phyloP scores from a whole-genome alignment of 1,139 yeast species.

The Saccharomyces hybrid region DNA sequence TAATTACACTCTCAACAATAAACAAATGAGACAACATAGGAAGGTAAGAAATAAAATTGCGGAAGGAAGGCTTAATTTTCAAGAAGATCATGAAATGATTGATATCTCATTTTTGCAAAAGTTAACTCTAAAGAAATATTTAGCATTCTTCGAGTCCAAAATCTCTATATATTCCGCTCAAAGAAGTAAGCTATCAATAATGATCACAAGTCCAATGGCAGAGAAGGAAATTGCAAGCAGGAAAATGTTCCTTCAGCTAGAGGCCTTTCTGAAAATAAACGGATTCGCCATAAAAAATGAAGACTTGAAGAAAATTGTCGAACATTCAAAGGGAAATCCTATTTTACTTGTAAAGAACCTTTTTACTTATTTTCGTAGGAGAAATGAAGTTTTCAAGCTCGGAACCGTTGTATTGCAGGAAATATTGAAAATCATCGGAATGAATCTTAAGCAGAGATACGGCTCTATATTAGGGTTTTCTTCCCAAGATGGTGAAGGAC shows the following conservation, averaged over 20 bases:
- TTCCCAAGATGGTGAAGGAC: neutral
- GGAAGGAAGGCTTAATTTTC: conserved; percentile 37
- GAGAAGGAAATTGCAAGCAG: conserved; percentile 32
- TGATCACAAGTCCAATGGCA: conserved; percentile 35
- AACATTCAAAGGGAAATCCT: conserved; percentile 34
- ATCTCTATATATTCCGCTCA: conserved; percentile 36
- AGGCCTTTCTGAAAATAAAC: conserved; percentile 37
- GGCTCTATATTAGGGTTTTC: neutral
- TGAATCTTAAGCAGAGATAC: conserved; percentile 4
- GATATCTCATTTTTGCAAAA: conserved; percentile 28
- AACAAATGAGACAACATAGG: conserved; percentile 37
- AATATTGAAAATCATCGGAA: conserved; percentile 19
- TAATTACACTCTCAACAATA: conserved; percentile 20
- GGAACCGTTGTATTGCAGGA: conserved; percentile 33
- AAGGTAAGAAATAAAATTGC: conserved; percentile 44
- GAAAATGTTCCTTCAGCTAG: conserved; percentile 35
- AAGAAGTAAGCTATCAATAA: conserved; percentile 38
- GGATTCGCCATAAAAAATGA: conserved; percentile 39
- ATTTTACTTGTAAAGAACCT: conserved; percentile 34
- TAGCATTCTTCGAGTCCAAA: conserved; percentile 30
- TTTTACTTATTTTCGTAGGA: conserved; percentile 35
- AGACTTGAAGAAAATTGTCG: conserved; percentile 34
- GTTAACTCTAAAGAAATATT: conserved; percentile 32
- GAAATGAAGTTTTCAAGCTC: conserved; percentile 36
- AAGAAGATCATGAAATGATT: conserved; percentile 34